Evolutionary conservation across 208 protist species (phyloP).

Genomic region (Histomonas meleagridis): DNA sequence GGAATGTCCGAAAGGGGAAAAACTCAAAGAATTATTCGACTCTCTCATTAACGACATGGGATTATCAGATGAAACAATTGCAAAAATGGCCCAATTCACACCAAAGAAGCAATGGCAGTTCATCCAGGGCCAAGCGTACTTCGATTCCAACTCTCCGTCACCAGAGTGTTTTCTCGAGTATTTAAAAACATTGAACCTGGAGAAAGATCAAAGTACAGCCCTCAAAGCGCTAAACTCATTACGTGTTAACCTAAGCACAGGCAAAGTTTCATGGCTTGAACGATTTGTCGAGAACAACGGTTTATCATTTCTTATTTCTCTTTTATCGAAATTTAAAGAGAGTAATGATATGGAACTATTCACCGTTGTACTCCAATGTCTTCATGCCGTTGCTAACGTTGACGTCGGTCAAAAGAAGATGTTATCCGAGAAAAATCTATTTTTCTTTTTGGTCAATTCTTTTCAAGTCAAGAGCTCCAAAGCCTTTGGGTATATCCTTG

Average conservation of each 20-base stretch:
- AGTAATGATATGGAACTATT: background rate
- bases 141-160: background rate
- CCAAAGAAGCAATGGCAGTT: background rate
- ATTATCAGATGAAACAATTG: background rate
- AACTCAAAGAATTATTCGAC: too few species aligned
- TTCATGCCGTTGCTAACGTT: background rate
- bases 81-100: background rate
- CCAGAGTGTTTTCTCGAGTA: background rate
- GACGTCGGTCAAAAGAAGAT: too few species aligned
- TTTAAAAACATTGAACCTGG: background rate
- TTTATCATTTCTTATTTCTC: background rate
- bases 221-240: too few species aligned
- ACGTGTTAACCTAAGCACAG: background rate
- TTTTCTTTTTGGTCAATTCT: too few species aligned
- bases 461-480: too few species aligned
- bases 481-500: too few species aligned
- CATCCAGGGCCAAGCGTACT: background rate
- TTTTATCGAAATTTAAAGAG: background rate
- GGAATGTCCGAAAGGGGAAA: too few species aligned
- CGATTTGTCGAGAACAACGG: background rate
- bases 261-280: background rate
- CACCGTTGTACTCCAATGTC: background rate
- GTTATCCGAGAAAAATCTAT: too few species aligned
- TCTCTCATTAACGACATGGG: too few species aligned
- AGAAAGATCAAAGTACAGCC: too few species aligned